Base-by-base conservation (phyloP, 768 basidiomycete species). In the Trametes elegans region DNA sequence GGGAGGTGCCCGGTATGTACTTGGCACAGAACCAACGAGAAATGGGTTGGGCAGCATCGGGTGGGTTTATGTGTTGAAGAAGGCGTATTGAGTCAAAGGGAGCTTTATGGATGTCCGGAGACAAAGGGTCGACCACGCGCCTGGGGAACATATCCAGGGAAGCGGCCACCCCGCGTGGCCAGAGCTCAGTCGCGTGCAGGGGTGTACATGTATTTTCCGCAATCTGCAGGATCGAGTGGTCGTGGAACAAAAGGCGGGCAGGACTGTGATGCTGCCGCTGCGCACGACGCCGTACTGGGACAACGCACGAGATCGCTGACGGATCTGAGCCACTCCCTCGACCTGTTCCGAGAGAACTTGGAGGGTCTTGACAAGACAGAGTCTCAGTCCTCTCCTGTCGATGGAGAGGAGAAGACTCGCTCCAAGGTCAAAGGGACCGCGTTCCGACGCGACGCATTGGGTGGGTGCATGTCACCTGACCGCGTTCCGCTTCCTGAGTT, bases 251-350 rank as follows among this genome's bases (percentile, higher is more conserved):
- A 53, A 34, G 35, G 42, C 51, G 42, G 34, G n/a, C 19, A 14
- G 42, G 41, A 16, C n/a, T 4, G 29, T 51, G 27, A 42, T 41
- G 16, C 40, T 23, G 41, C 39, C 41, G 50, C 49, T 28, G n/a
- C n/a, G n/a, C n/a, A n/a, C n/a, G n/a, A 27, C 50, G 19, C 19
- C 39, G 35, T 51, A 41, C 32, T 26, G 16, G 18, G 36, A 53
- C 51, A 53, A 53, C 51, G 42, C 23, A 21, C 49, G 9, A 29
- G 38, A 49, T 49, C 49, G 49, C 3, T 7, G 36, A 11, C 24
- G 24, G 49, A 51, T 51, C 49, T 51, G 49, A 51, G 49, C 49
- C 49, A 51, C 49, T 32, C 49, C 41, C 26, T 6, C 41, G 13
- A 4, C 16, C n/a, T 8, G 16, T 8, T 8, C 38, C 38, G 5